A percentile compares a stretch with the other conserved stretches of the same genome.
Conservation (phyloP, 495 filamentous ascomycete genomes). For the Xylaria bambusicola region DNA sequence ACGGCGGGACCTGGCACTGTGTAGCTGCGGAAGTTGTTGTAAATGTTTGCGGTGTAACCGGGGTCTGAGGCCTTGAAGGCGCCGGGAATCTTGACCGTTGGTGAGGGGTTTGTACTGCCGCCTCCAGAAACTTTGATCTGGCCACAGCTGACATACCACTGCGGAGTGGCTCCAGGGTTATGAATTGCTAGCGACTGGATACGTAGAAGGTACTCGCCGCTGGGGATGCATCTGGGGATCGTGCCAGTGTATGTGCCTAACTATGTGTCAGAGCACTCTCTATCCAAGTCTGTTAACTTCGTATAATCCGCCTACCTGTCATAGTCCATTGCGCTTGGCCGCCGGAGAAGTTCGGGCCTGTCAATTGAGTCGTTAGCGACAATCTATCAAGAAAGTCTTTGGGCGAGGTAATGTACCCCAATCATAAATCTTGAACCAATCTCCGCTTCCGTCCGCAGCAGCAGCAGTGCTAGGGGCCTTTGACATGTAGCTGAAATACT, state of each 20-base stretch:
- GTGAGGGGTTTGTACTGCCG: conserved; percentile 48
- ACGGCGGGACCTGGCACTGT: conserved; percentile 31
- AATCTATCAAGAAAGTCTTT: background rate
- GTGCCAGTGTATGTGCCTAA: conserved; percentile 51
- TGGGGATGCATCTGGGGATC: conserved; percentile 55
- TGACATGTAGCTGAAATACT: conserved; percentile 46
- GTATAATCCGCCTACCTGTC: conserved; percentile 28
- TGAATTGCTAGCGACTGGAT: conserved; percentile 64
- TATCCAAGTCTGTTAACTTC: background rate
- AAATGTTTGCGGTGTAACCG: conserved; percentile 43
- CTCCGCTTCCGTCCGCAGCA: conserved; percentile 52
- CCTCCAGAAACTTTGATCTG: conserved; percentile 60
- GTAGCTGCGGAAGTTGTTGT: conserved; percentile 32
- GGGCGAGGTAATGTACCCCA: conserved; percentile 30
- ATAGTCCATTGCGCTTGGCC: conserved; percentile 44
- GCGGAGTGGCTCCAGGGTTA: conserved; percentile 53
- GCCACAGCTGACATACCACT: conserved; percentile 60
- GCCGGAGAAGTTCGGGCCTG: conserved; percentile 37
- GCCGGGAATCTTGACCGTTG: conserved; percentile 54
- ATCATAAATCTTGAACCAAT: conserved; percentile 58
- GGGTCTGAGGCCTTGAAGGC: conserved; percentile 57
- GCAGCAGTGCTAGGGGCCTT: conserved; percentile 46
- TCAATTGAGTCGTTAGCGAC: background rate
- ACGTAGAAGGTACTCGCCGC: conserved; percentile 64
- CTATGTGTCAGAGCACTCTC: background rate